A percentile compares a stretch with the other conserved stretches of the same genome.
phyloP scores from a whole-genome alignment of 306 rosid species.

The Casuarina cunninghamiana region DNA sequence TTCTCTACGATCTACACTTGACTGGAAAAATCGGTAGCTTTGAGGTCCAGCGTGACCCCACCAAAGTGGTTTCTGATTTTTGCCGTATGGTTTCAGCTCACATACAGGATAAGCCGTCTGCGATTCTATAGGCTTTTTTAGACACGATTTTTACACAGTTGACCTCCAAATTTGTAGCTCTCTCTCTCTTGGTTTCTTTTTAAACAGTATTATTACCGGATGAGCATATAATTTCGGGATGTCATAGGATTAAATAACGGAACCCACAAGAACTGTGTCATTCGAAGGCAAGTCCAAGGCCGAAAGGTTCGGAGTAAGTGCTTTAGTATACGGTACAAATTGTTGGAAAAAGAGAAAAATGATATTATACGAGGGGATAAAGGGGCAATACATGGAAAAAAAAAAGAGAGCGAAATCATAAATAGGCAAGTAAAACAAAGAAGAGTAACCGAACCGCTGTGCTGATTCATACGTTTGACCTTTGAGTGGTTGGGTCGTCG shows the following conservation, averaged over 20 bases:
- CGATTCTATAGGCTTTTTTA: not conserved
- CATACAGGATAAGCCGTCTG: not conserved
- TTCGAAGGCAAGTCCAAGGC: not conserved
- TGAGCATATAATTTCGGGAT: too few species aligned
- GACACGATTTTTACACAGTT: not conserved
- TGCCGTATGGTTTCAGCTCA: conserved; percentile 25
- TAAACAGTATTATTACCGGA: too few species aligned
- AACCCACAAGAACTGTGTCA: not conserved
- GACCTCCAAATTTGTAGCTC: not conserved
- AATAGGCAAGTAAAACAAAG: conserved; percentile 22
- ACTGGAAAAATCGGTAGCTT: not conserved
- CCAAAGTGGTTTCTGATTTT: conserved; percentile 19
- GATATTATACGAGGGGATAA: not conserved
- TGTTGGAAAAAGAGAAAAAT: not conserved
- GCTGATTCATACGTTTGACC: conserved; percentile 44
- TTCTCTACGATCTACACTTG: conserved; percentile 4
- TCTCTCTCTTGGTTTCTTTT: too few species aligned
- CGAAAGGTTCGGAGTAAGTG: not conserved
- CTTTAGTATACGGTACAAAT: not conserved
- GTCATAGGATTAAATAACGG: too few species aligned
- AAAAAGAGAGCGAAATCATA: not conserved
- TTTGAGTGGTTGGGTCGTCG: conserved; percentile 15
- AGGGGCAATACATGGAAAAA: not conserved
- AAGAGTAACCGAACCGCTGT: conserved; percentile 30
- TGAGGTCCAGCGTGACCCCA: conserved; percentile 9